These are phyloP conservation scores for Clitocybe nebularis DNA, from an alignment of 1,284 basidiomycete species.

Conservation along the genomic window DNA sequence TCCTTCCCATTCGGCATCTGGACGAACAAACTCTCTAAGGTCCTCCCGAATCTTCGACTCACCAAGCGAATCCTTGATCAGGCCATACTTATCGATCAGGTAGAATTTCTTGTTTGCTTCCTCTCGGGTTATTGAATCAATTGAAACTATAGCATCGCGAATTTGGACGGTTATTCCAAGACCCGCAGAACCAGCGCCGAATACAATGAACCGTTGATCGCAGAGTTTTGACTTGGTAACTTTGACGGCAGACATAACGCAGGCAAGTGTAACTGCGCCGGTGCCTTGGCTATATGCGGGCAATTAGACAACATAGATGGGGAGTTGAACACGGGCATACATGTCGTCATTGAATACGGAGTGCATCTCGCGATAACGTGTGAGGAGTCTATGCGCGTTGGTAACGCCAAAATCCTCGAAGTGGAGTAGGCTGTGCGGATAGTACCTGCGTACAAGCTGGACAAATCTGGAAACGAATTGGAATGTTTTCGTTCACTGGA, in stretches of 20 bases:
- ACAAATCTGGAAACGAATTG: slow-evolving; percentile 36
- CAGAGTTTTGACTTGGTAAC: slow-evolving; percentile 66
- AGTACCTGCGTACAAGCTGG: slow-evolving; percentile 45
- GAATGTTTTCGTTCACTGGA: not conserved
- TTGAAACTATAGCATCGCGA: slow-evolving; percentile 69
- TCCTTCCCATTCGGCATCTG: slow-evolving; percentile 50
- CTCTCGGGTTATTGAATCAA: slow-evolving; percentile 50
- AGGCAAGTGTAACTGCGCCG: slow-evolving; percentile 79
- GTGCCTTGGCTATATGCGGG: slow-evolving; percentile 67
- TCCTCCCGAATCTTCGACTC: slow-evolving; percentile 47
- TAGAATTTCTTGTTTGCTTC: slow-evolving; percentile 68
- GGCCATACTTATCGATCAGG: slow-evolving; percentile 59
- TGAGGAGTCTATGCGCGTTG: slow-evolving; percentile 71
- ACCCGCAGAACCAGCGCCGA: slow-evolving; percentile 81
- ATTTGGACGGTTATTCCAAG: slow-evolving; percentile 74
- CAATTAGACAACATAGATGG: not conserved
- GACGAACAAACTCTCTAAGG: slow-evolving; percentile 53
- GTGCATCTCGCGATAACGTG: slow-evolving; percentile 63
- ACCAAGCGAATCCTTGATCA: slow-evolving; percentile 49
- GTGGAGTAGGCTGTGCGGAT: slow-evolving; percentile 53
- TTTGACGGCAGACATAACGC: slow-evolving; percentile 71
- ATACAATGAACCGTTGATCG: slow-evolving; percentile 77
- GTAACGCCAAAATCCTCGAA: slow-evolving; percentile 78
- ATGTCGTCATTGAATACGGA: slow-evolving; percentile 81
- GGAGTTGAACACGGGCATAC: slow-evolving; percentile 30